Evolutionary conservation across 2,329 filamentous ascomycete genomes (phyloP).

Genomic region (Fusarium bactridioides): DNA sequence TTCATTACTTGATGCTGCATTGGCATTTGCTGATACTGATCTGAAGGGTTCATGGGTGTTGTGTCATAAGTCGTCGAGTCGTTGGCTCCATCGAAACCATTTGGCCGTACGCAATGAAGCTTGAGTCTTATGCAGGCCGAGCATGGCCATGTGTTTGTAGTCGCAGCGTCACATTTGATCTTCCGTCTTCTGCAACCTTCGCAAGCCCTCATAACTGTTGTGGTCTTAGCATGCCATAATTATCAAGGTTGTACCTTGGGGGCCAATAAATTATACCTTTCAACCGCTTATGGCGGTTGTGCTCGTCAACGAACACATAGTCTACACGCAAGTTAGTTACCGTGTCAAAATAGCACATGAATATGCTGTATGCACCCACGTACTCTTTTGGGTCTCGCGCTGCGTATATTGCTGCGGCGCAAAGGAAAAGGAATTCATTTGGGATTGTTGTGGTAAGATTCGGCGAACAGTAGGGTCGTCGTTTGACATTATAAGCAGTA

Average conservation of each 20-base stretch:
- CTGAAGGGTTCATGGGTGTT: constrained; percentile 42
- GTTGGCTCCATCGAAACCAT: constrained; percentile 67
- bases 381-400: constrained; percentile 86
- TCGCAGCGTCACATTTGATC: constrained; percentile 97
- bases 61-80: constrained; percentile 48
- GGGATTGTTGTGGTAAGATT: constrained; percentile 68
- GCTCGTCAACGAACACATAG: constrained; percentile 99
- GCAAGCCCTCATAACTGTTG: constrained; percentile 91
- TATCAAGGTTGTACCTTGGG: not conserved
- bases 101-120: constrained; percentile 90
- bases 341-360: not conserved
- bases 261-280: constrained; percentile 72
- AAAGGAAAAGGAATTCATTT: constrained; percentile 78
- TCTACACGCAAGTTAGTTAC: constrained; percentile 60
- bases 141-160: constrained; percentile 97
- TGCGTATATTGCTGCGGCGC: constrained; percentile 64
- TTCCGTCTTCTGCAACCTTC: constrained; percentile 94
- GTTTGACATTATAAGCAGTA: constrained; percentile 60
- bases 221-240: constrained; percentile 7
- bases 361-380: constrained; percentile 46
- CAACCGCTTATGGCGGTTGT: constrained; percentile 95
- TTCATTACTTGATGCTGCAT: constrained; percentile 58
- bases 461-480: constrained; percentile 67
- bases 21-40: constrained; percentile 58
- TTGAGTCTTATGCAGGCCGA: constrained; percentile 92